phyloP scores from a whole-genome alignment of 805 yeast species.

The Candida ortonii region DNA sequence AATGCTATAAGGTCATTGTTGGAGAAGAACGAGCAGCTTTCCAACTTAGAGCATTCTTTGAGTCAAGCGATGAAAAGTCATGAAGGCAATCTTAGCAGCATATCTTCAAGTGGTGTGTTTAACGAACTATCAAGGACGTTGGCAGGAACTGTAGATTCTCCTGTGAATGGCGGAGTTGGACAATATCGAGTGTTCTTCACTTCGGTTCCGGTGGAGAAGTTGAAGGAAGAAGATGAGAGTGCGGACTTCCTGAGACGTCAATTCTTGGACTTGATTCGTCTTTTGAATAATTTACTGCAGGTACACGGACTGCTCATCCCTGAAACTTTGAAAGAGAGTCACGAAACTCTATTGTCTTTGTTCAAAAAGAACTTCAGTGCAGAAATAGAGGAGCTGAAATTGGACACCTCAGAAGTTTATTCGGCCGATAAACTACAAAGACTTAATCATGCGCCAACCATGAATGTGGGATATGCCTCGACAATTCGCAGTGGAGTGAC shows the following conservation, averaged over 20 bases:
- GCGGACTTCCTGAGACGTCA: conserved; percentile 40
- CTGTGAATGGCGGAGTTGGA: conserved; percentile 90
- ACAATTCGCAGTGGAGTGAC: no score
- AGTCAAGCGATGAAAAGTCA: conserved; percentile 46
- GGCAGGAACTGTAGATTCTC: conserved; percentile 87
- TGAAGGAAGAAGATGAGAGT: conserved; percentile 21
- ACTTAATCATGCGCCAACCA: no score
- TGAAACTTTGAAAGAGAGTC: conserved; percentile 54
- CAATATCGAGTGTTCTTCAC: conserved; percentile 70
- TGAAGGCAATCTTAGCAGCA: conserved; percentile 27
- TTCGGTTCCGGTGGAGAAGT: no score
- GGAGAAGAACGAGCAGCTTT: conserved; percentile 68
- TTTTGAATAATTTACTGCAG: conserved; percentile 61
- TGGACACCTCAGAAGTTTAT: conserved; percentile 30
- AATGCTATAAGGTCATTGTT: conserved; percentile 71
- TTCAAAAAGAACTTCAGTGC: conserved; percentile 64
- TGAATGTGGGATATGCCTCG: no score
- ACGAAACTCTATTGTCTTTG: conserved; percentile 60
- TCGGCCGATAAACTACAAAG: no score
- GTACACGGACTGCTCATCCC: conserved; percentile 69
- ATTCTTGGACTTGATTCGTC: conserved; percentile 65
- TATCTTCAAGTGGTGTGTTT: conserved; percentile 41
- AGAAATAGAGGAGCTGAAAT: conserved; percentile 51
- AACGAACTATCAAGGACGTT: conserved; percentile 66
- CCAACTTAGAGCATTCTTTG: conserved; percentile 61